Conservation (phyloP, 352 stramenopile species). For the Pythium chondricola region DNA sequence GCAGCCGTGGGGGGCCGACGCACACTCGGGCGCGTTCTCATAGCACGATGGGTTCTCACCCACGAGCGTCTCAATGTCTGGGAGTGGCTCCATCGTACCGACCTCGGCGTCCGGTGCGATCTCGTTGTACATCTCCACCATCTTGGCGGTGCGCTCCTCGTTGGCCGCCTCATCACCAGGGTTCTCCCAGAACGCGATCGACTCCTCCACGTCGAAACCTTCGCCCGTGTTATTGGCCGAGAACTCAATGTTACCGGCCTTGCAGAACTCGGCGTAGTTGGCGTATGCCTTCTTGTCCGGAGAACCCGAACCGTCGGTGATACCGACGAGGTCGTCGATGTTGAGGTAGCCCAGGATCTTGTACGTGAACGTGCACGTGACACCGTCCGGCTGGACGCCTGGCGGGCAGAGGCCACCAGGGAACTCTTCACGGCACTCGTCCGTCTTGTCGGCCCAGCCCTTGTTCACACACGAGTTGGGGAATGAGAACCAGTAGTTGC, state of each 20-base stretch:
- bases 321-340: constrained; percentile 62
- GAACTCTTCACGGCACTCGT: constrained; percentile 26
- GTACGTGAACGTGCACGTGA: constrained; percentile 59
- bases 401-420: constrained; percentile 32
- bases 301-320: constrained; percentile 29
- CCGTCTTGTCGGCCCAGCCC: constrained; percentile 39
- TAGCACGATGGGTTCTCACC: constrained; percentile 61
- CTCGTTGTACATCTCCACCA: constrained; percentile 61
- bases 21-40: constrained; percentile 51
- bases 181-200: constrained; percentile 56
- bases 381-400: constrained; percentile 35
- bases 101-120: constrained; percentile 13
- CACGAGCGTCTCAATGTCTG: constrained; percentile 30
- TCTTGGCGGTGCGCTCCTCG: constrained; percentile 24
- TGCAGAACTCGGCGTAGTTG: constrained; percentile 43
- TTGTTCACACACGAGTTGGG: constrained; percentile 47
- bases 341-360: constrained; percentile 50
- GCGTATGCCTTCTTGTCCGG: constrained; percentile 10
- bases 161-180: constrained; percentile 42
- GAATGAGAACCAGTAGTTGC: constrained; percentile 72
- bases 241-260: constrained; percentile 41
- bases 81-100: constrained; percentile 38
- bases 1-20: constrained; percentile 35
- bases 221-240: constrained; percentile 27
- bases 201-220: constrained; percentile 23